A percentile compares a stretch with the other conserved stretches of the same genome.
These are phyloP conservation scores for Brassica juncea DNA, from an alignment of 345 rosid genomes.

Conservation along the genomic window DNA sequence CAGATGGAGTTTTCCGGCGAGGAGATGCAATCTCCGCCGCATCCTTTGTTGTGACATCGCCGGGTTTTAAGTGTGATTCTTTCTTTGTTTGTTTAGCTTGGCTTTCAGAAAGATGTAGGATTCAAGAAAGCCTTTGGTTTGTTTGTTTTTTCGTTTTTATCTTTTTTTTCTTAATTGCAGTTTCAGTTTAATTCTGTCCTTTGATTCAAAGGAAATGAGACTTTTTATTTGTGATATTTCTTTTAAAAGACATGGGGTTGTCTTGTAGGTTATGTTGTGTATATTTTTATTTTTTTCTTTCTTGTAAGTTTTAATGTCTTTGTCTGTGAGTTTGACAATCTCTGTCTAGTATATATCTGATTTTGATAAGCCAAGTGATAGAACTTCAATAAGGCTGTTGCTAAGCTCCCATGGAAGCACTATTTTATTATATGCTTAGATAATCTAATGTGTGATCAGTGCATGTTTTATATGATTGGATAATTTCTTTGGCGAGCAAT, in stretches of 20 bases:
- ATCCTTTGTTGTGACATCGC: conserved; percentile 11
- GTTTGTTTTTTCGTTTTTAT: neutral
- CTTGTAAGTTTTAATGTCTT: neutral
- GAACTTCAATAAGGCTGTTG: too few relatives aligned
- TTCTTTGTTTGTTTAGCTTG: conserved; percentile 17
- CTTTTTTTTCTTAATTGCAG: conserved; percentile 5
- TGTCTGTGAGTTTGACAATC: conserved; percentile 8
- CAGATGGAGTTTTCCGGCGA: conserved; percentile 24
- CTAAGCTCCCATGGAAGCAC: neutral
- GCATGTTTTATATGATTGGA: neutral
- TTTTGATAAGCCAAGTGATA: too few relatives aligned
- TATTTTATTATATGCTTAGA: too few relatives aligned
- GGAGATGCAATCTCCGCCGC: conserved; percentile 23
- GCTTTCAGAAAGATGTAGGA: conserved; percentile 33
- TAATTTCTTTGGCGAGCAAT: neutral
- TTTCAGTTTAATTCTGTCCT: conserved; percentile 30
- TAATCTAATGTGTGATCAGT: neutral
- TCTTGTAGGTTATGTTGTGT: conserved; percentile 38
- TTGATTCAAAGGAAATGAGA: conserved; percentile 20
- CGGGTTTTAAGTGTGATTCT: conserved; percentile 8
- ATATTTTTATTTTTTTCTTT: conserved; percentile 13
- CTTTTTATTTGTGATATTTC: conserved; percentile 19
- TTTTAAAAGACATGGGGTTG: neutral
- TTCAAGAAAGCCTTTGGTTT: conserved; percentile 24
- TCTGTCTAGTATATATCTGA: neutral